Percentiles rank a stretch among this genome's conserved stretches.
Conservation (phyloP, 495 filamentous ascomycete genomes). For the Talaromyces adpressus region DNA sequence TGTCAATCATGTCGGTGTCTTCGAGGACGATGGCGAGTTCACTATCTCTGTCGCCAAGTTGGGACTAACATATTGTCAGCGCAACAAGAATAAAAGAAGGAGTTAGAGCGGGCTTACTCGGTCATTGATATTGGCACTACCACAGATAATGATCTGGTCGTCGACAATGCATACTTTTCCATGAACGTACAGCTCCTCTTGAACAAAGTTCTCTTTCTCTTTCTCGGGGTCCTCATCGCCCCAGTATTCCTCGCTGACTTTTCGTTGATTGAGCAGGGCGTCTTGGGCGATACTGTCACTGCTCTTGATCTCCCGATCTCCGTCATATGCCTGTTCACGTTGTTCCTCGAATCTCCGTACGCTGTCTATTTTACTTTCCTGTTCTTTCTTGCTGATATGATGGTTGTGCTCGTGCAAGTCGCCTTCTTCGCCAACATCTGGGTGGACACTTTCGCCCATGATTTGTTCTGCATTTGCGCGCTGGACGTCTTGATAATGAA, state of each 20-base stretch:
- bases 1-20: conserved; percentile 67
- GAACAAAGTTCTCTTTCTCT: conserved; percentile 81
- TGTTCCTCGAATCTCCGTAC: conserved; percentile 60
- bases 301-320: conserved; percentile 37
- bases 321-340: conserved; percentile 17
- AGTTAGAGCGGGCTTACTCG: conserved; percentile 38
- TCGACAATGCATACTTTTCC: conserved; percentile 84
- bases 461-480: conserved; percentile 78
- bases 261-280: conserved; percentile 66
- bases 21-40: conserved; percentile 92
- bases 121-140: conserved; percentile 88
- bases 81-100: conserved; percentile 4
- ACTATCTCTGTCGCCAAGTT: conserved; percentile 82
- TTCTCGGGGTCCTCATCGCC: conserved; percentile 56
- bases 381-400: conserved; percentile 17
- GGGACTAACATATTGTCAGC: conserved; percentile 41
- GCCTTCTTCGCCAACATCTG: conserved; percentile 43
- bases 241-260: conserved; percentile 65
- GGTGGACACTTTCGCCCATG: conserved; percentile 68
- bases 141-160: conserved; percentile 75
- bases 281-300: conserved; percentile 68
- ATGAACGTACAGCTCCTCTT: conserved; percentile 93
- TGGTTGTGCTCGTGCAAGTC: conserved; percentile 36
- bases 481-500: conserved; percentile 80
- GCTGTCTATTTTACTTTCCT: conserved; percentile 33